These are phyloP conservation scores for Haplosporangium sp. DNA, from an alignment of 371 early-diverging fungal species.

Conservation along the genomic window DNA sequence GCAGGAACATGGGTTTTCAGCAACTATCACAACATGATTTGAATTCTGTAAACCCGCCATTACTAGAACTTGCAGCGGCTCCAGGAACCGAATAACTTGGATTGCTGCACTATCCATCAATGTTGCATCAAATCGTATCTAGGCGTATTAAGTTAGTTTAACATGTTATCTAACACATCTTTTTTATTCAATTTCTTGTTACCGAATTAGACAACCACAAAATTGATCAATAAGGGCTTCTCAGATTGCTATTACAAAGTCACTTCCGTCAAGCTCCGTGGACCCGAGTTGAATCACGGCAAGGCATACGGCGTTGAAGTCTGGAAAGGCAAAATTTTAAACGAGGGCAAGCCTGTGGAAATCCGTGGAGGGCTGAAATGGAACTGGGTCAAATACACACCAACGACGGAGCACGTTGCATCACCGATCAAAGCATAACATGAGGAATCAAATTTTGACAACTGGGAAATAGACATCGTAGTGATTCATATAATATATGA, in stretches of 20 bases:
- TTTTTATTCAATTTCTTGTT: background rate
- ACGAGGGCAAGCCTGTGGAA: constrained; percentile 55
- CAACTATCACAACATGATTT: background rate
- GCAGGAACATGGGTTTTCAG: background rate
- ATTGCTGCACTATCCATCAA: background rate
- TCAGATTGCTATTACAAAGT: constrained; percentile 56
- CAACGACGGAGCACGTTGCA: constrained; percentile 46
- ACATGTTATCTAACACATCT: background rate
- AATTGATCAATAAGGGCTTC: constrained; percentile 53
- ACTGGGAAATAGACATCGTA: background rate
- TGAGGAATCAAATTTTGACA: background rate
- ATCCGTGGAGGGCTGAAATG: constrained; percentile 57
- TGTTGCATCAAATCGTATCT: background rate
- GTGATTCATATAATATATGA: background rate
- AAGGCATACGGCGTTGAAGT: constrained; percentile 54
- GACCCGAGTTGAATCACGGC: constrained; percentile 50
- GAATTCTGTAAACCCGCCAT: background rate
- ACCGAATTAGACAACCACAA: constrained; percentile 44
- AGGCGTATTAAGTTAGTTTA: background rate
- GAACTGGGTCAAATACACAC: constrained; percentile 57
- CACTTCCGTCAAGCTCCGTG: constrained; percentile 46
- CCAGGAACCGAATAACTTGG: background rate
- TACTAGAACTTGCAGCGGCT: background rate
- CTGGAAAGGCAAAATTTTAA: constrained; percentile 56
- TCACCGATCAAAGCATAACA: constrained; percentile 30